Evolutionary conservation across 352 stramenopile species (phyloP).

Genomic region (Phytophthora uliginosa): DNA sequence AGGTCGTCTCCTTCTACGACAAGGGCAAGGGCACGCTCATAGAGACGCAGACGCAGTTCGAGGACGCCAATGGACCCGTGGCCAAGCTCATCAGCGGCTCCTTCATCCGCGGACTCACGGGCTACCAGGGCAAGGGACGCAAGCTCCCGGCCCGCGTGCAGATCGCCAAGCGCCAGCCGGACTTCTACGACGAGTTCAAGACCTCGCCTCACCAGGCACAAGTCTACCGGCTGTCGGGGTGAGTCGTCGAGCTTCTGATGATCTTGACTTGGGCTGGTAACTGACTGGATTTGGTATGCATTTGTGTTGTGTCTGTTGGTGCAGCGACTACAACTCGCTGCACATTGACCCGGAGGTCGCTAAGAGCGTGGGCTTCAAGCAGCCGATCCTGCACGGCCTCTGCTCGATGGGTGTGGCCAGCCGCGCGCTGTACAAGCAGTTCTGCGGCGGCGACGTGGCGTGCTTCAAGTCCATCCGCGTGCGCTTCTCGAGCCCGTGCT

Average conservation of each 20-base stretch:
- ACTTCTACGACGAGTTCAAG: slow-evolving; percentile 71
- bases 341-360: slow-evolving; percentile 93
- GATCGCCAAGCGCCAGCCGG: slow-evolving; percentile 78
- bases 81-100: slow-evolving; percentile 82
- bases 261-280: not conserved
- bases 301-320: slow-evolving; percentile 1
- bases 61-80: slow-evolving; percentile 71
- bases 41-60: slow-evolving; percentile 87
- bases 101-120: slow-evolving; percentile 85
- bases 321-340: slow-evolving; percentile 95
- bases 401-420: slow-evolving; percentile 93
- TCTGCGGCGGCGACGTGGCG: slow-evolving; percentile 71
- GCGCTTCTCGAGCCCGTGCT: slow-evolving; percentile 89
- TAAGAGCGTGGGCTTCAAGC: slow-evolving; percentile 77
- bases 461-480: slow-evolving; percentile 90
- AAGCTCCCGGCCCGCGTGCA: slow-evolving; percentile 75
- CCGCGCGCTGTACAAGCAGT: slow-evolving; percentile 83
- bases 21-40: slow-evolving; percentile 89
- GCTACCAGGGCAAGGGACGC: slow-evolving; percentile 76
- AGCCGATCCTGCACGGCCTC: slow-evolving; percentile 95
- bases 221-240: slow-evolving; percentile 95
- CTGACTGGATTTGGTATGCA: not conserved
- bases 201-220: slow-evolving; percentile 85
- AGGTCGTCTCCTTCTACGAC: slow-evolving; percentile 87
- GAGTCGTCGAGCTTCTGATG: slow-evolving; percentile 13